Evolutionary conservation across 2,329 filamentous ascomycete species (phyloP).

Genomic region (Bipolaris zeicola): DNA sequence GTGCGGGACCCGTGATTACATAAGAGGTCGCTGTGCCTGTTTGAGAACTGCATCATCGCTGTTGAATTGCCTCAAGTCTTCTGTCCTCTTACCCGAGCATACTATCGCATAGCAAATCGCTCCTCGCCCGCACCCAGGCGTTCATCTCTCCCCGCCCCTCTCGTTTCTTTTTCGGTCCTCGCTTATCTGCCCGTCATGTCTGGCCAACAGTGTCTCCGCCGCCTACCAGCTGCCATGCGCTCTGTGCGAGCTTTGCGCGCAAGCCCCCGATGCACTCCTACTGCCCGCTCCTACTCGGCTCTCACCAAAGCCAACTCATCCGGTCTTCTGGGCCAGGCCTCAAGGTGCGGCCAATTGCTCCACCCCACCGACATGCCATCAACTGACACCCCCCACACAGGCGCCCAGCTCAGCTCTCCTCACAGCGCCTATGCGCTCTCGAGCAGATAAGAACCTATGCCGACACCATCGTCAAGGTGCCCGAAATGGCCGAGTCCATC

Average conservation of each 20-base stretch:
- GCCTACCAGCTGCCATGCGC: slow-evolving; percentile 39
- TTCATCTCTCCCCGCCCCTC: slow-evolving; percentile 12
- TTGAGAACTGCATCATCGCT: background rate
- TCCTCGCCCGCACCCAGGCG: slow-evolving; percentile 12
- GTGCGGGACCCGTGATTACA: background rate
- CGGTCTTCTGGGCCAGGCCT: slow-evolving; percentile 38
- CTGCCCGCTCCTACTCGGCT: slow-evolving; percentile 44
- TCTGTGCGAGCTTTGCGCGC: slow-evolving; percentile 39
- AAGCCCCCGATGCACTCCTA: slow-evolving; percentile 33
- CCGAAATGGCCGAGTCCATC: slow-evolving; percentile 98
- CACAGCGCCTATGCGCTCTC: slow-evolving; percentile 33
- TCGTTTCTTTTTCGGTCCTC: slow-evolving; percentile 14
- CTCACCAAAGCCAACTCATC: slow-evolving; percentile 41
- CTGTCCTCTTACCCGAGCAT: background rate
- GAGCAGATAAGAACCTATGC: slow-evolving; percentile 57
- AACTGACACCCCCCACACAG: slow-evolving; percentile 27
- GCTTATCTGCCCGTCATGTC: slow-evolving; percentile 37
- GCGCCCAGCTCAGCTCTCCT: slow-evolving; percentile 36
- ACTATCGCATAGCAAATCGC: background rate
- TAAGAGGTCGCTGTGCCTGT: too few relatives aligned
- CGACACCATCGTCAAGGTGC: slow-evolving; percentile 88
- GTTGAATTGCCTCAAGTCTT: slow-evolving; percentile 37
- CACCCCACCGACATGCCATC: background rate
- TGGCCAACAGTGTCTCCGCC: slow-evolving; percentile 48
- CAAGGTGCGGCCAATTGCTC: slow-evolving; percentile 25